Percentiles rank a stretch among this genome's conserved stretches.
These are phyloP conservation scores for Auricularia cornea DNA, from an alignment of 768 basidiomycete species.

Conservation along the genomic window DNA sequence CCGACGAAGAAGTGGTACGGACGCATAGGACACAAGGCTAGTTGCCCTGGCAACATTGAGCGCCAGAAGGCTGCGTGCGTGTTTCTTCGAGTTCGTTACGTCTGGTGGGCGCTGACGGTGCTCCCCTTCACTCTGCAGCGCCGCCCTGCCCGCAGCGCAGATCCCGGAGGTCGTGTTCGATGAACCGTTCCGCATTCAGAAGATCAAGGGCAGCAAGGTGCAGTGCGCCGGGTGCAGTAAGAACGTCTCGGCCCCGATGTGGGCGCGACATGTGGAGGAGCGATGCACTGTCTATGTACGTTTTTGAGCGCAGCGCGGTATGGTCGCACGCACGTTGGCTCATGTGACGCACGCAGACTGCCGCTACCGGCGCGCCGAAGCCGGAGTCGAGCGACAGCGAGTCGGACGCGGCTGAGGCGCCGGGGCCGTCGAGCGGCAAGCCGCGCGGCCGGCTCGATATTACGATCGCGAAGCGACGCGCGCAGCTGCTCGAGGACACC, in stretches of 20 bases:
- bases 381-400: not conserved
- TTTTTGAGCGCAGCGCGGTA: not conserved
- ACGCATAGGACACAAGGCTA: not conserved
- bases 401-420: not conserved
- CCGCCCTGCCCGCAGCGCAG: no score
- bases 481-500: not conserved
- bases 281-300: not conserved
- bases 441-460: not conserved
- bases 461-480: not conserved
- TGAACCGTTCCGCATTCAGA: not conserved
- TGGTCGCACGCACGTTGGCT: not conserved
- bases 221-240: not conserved
- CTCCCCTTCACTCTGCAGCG: no score
- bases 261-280: not conserved
- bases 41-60: not conserved
- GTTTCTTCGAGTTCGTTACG: no score
- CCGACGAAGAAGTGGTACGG: not conserved
- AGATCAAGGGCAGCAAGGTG: not conserved
- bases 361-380: not conserved
- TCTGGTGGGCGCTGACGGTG: no score
- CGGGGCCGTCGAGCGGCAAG: not conserved
- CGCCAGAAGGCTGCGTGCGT: not conserved
- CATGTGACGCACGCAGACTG: not conserved
- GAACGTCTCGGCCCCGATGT: slow-evolving; percentile 13
- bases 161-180: not conserved